phyloP scores from a whole-genome alignment of 2,329 filamentous ascomycete species.

The Hypoxylon sp. region DNA sequence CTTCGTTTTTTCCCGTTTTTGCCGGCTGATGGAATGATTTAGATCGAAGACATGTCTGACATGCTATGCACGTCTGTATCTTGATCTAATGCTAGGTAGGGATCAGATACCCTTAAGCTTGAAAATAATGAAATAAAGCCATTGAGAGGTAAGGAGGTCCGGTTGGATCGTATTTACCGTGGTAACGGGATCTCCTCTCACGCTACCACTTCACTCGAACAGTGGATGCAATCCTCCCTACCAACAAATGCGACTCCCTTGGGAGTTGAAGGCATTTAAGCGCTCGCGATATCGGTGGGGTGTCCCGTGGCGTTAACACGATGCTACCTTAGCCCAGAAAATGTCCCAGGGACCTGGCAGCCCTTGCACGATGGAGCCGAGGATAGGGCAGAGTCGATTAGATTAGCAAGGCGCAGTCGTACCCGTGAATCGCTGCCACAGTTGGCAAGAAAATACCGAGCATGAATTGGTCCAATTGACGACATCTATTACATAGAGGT shows the following conservation, averaged over 20 bases:
- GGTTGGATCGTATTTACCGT: not conserved
- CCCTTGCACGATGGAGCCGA: constrained; percentile 20
- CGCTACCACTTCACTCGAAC: constrained; percentile 14
- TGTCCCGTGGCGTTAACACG: constrained; percentile 17
- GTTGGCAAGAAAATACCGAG: constrained; percentile 4
- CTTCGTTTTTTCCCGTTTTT: constrained; percentile 5
- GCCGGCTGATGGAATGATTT: constrained; percentile 14
- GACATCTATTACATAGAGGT: not conserved
- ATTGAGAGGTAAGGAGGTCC: not conserved
- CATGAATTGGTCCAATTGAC: constrained; percentile 21
- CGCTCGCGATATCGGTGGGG: constrained; percentile 27
- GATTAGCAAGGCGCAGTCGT: constrained; percentile 33
- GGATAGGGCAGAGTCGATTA: constrained; percentile 10
- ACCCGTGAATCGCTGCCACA: constrained; percentile 27
- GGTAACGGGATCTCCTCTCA: not conserved
- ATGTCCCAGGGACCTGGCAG: constrained; percentile 38
- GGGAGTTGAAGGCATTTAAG: constrained; percentile 15
- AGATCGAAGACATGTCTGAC: constrained; percentile 34
- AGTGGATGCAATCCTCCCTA: constrained; percentile 4
- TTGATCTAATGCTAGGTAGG: not conserved
- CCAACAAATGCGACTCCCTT: constrained; percentile 1
- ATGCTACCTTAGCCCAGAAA: constrained; percentile 31
- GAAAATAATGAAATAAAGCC: not conserved
- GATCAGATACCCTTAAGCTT: not conserved
- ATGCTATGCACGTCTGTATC: constrained; percentile 22